Evolutionary conservation across 2,329 filamentous ascomycete genomes (phyloP), one percentile per base, ranked within the genome.

Genomic region (Cladosporium phlei): DNA sequence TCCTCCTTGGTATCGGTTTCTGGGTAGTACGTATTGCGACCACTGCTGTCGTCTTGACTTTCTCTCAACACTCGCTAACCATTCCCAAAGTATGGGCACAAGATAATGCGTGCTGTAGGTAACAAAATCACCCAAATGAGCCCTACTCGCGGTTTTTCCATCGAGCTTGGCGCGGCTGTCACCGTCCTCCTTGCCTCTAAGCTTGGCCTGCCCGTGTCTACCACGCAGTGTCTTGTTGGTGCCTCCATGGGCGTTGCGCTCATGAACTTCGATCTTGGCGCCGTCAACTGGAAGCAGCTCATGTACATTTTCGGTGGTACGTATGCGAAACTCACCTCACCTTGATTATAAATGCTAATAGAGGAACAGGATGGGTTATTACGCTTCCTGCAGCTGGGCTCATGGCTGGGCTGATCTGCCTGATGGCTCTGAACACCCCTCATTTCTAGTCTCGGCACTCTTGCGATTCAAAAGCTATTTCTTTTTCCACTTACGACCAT

Each of bases 171-270:
- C 17, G 74, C 75, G 21, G 78, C 78, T 14, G 71, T 79, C 50
- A 81, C 80, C 8, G 73, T 85, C 48, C 75, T 84, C 37, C 62
- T 84, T 53, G 79, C 79, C 19, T 82, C 81, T 1, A 74, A 77
- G 48, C 69, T 84, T 5, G 71, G 74, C 43, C 73, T 83, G 2
- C 80, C 80, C 2, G 72, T 83, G 17, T 81, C 78, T 2, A 83
- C 80, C 1, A 82, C 80, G 0, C 78, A 82, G 64, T 82, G 79
- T 59, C 78, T 80, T 54, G 77, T 73, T 39, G 78, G 78, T 28
- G 73, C 77, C 29, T 78, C 77, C n/a, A 77, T 81, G 33, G 78
- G 78, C 49, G 78, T 81, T 38, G 78, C 76, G 47, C 71, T 82
- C n/a, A 79, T 76, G 62, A 77, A 75, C 33, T 76, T 76, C 20